These are phyloP conservation scores for Russula earlei DNA, from an alignment of 768 basidiomycete genomes.

Conservation along the genomic window DNA sequence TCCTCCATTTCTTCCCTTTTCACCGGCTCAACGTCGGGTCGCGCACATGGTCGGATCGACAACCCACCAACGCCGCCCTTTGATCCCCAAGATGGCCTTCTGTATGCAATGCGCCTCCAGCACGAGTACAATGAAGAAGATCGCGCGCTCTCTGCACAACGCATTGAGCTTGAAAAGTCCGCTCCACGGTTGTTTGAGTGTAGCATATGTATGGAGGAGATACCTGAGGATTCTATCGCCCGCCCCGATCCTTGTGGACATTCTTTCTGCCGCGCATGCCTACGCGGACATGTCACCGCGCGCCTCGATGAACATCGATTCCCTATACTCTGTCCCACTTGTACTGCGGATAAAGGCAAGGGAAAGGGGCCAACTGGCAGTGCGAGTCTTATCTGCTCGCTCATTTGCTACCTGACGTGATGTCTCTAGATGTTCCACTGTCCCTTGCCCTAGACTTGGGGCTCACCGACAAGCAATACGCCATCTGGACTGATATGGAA, in stretches of 20 bases:
- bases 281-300: slow-evolving; percentile 33
- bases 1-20: background rate
- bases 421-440: slow-evolving; percentile 30
- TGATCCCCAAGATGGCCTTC: slow-evolving; percentile 19
- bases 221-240: slow-evolving; percentile 35
- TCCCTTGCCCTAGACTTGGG: slow-evolving; percentile 38
- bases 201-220: slow-evolving; percentile 45
- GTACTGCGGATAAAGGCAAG: slow-evolving; percentile 28
- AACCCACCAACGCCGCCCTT: background rate
- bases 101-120: slow-evolving; percentile 29
- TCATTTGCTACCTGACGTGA: background rate
- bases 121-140: slow-evolving; percentile 35
- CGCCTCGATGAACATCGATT: slow-evolving; percentile 45
- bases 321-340: slow-evolving; percentile 55
- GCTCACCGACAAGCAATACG: slow-evolving; percentile 34
- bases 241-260: slow-evolving; percentile 42
- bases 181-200: slow-evolving; percentile 39
- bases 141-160: slow-evolving; percentile 29
- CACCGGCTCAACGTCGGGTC: background rate
- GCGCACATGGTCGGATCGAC: background rate
- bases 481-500: slow-evolving; percentile 39
- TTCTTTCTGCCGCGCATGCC: slow-evolving; percentile 44
- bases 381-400: slow-evolving; percentile 11
- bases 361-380: slow-evolving; percentile 25
- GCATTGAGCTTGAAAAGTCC: slow-evolving; percentile 23